Evolutionary conservation across 2,329 filamentous ascomycete genomes (phyloP), one percentile per base, ranked within the genome.

Genomic region (Basipetospora chlamydospora): DNA sequence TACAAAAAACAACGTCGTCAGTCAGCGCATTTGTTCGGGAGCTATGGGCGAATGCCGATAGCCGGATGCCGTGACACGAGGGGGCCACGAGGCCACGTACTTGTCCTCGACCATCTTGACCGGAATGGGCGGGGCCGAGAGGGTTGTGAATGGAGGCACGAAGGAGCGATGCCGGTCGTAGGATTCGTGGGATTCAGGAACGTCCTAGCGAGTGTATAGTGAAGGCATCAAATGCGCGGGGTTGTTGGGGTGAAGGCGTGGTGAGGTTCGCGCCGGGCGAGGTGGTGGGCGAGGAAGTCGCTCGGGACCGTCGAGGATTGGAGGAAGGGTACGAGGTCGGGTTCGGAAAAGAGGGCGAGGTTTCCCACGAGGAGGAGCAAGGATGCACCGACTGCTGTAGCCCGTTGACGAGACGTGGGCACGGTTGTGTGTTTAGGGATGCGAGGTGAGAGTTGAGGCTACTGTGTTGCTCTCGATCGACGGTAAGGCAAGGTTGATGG

Each of bases 21-120:
- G 35, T 32, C 15, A 38, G 22, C 28, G 22, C n/a, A 13, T 21
- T 4, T 15, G 6, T 15, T 10, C 7, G 9, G 12, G 12, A 21
- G 9, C 11, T n/a, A 6, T 4, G 18, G 4, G 11, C 12, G 30
- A 15, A n/a, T 13, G 30, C 10, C 12, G 15, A 21, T 7, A 11
- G 16, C 25, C 30, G 29, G 22, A 11, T 28, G 12, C 31, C 32
- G 20, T n/a, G 16, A 29, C 11, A 10, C 23, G 16, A 26, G 9
- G 10, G 26, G 15, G 25, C 16, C 26, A 23, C 9, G 21, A 13
- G 10, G 15, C 22, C 21, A 36, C 59, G 42, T 60, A 65, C 61
- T 64, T 65, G 45, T 64, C 61, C 48, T 64, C 61, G 43, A 64
- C 32, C 47, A 56, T 60, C 40, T 47, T 52, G 46, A 41, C 43